A percentile compares a stretch with the other conserved stretches of the same genome.
Evolutionary conservation across 2,329 filamentous ascomycete species (phyloP).

Genomic region (Emericellopsis cladophorae): DNA sequence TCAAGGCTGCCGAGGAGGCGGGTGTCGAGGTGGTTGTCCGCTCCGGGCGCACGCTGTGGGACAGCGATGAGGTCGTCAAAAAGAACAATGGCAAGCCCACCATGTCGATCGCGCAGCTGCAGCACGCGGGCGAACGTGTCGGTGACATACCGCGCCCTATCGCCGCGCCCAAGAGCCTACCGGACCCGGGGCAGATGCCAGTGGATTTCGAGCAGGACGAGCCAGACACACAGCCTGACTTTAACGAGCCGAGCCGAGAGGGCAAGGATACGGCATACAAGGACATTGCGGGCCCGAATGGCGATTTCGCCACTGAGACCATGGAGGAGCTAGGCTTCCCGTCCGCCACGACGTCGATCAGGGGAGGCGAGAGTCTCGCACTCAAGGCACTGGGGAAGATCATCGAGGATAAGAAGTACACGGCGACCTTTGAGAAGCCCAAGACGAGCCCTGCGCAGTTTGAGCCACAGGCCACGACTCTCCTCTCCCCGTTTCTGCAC

Average conservation of each 20-base stretch:
- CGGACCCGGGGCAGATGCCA: conserved; percentile 51
- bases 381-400: conserved; percentile 45
- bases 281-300: conserved; percentile 50
- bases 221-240: conserved; percentile 38
- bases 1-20: conserved; percentile 44
- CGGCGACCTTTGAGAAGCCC: conserved; percentile 64
- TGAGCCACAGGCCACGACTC: conserved; percentile 57
- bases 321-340: conserved; percentile 59
- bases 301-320: conserved; percentile 59
- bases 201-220: conserved; percentile 44
- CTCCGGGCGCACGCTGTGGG: conserved; percentile 58
- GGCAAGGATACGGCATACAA: conserved; percentile 44
- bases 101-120: conserved; percentile 60
- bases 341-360: conserved; percentile 50
- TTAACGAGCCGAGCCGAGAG: conserved; percentile 44
- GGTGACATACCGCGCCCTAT: conserved; percentile 50
- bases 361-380: conserved; percentile 57
- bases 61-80: conserved; percentile 56
- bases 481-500: conserved; percentile 62
- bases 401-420: conserved; percentile 50
- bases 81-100: conserved; percentile 57
- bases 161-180: conserved; percentile 43
- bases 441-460: conserved; percentile 64
- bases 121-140: conserved; percentile 48
- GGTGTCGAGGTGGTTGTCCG: conserved; percentile 56